Evolutionary conservation across 768 basidiomycete species (phyloP), one percentile per base, ranked within the genome.

Genomic region (Pleurotus tuoliensis): DNA sequence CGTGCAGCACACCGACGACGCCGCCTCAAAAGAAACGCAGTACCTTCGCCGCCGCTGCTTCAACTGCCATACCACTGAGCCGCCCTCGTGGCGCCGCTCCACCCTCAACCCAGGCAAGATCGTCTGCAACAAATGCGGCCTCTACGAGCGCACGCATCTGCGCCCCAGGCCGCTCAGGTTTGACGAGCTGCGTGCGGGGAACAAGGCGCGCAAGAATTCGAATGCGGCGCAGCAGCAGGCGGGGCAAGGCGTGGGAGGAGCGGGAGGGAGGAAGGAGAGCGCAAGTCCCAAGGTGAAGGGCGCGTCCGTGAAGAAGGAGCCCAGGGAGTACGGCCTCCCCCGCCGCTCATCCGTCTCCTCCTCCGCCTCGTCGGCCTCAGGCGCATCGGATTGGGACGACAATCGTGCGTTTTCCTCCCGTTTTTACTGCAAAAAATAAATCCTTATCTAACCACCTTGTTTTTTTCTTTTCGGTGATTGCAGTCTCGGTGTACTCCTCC

Each of bases 31-130:
- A 71, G 92, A 94, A 69, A 94, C 92, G 0, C 92, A 94, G 72
- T 92, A 91, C 67, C 86, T 94, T 56, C 88, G 92, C 20, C 80
- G 92, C 39, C 80, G 90, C 7, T 94, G 92, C 74, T 90, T 88
- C 79, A 94, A 94, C 72, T 94, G 92, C 74, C 91, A 92, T 67
- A 92, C 92, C 16, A 94, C 92, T 1, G 92, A 94, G 67, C 92
- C 92, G 0, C 92, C 92, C 5, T 86, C 83, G 22, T 94, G 92
- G 92, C 86, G 92, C 54, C 83, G 92, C 45, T 87, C 84, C 27
- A 93, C 92, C 4, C 86, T 94, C 65, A 91, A 92, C 70, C 90
- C 89, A 0, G 92, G 92, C 61, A 94, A 94, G 73, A 94, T 94
- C 65, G 92, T 94, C 45, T 94, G 92, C 81, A 94, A 94, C 80